Conservation (phyloP, 163 green algal species). For the Chloroidium sp. region DNA sequence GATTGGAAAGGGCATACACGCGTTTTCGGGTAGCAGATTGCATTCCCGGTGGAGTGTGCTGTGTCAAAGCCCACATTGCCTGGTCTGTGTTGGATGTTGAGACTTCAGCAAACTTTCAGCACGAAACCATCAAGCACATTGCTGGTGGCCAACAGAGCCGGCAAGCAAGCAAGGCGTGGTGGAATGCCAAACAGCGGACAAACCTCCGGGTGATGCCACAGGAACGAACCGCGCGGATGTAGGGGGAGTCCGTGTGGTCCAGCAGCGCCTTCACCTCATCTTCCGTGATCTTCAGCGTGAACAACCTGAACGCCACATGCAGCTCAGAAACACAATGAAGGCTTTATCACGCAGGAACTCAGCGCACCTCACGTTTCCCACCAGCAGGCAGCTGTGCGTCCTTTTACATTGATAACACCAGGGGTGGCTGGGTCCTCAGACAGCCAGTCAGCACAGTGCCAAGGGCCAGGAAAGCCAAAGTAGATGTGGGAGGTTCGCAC, state of each 20-base stretch:
- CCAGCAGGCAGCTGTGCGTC: no score
- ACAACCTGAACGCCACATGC: conserved; percentile 1
- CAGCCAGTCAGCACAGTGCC: neutral
- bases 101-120: neutral
- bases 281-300: conserved; percentile 48
- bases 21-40: no score
- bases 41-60: no score
- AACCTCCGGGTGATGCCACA: no score
- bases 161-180: no score
- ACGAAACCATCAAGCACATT: no score
- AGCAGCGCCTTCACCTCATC: conserved; percentile 69
- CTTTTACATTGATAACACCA: neutral
- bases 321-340: no score
- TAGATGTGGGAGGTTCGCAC: neutral
- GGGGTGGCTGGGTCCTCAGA: neutral
- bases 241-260: conserved; percentile 80
- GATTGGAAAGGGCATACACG: neutral
- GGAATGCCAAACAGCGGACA: no score
- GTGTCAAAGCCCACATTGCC: no score
- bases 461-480: neutral
- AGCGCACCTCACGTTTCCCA: no score
- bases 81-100: neutral
- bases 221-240: conserved; percentile 80
- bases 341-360: no score
- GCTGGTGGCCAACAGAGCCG: no score